A percentile compares a stretch with the other conserved stretches of the same genome.
Evolutionary conservation across 768 basidiomycete genomes (phyloP).

Genomic region (Russula emetica): DNA sequence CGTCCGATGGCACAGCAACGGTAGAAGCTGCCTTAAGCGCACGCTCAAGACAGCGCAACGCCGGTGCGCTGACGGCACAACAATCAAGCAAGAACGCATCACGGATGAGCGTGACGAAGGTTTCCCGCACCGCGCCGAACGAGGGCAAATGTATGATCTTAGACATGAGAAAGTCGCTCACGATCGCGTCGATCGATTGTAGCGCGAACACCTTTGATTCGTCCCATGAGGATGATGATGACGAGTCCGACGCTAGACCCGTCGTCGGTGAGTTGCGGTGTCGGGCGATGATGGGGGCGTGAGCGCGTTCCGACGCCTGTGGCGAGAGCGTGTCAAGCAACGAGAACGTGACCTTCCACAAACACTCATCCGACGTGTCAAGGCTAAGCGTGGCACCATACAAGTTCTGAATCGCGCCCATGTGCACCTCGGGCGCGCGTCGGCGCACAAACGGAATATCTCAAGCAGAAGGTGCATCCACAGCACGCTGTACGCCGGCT

Average conservation of each 20-base stretch:
- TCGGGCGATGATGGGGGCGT: conserved; percentile 14
- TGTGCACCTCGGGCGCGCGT: conserved; percentile 84
- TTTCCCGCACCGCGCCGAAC: too few species aligned
- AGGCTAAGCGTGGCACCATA: conserved; percentile 83
- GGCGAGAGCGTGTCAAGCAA: conserved; percentile 66
- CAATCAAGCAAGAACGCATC: too few species aligned
- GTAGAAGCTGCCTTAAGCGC: conserved; percentile 58
- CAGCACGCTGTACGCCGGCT: conserved; percentile 71
- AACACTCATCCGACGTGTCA: conserved; percentile 83
- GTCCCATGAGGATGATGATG: conserved; percentile 58
- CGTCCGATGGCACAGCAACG: conserved; percentile 40
- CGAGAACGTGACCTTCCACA: conserved; percentile 90
- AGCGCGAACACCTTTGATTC: conserved; percentile 85
- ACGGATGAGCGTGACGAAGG: too few species aligned
- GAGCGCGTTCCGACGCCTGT: conserved; percentile 42
- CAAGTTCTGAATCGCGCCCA: conserved; percentile 90
- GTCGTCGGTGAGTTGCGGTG: not conserved
- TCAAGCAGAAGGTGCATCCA: conserved; percentile 92
- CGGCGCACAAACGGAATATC: conserved; percentile 77
- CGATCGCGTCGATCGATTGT: conserved; percentile 77
- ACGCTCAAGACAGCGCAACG: conserved; percentile 77
- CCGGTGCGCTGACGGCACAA: conserved; percentile 72
- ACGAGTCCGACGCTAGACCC: conserved; percentile 29
- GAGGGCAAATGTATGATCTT: too few species aligned
- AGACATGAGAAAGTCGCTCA: conserved; percentile 69